phyloP scores from a whole-genome alignment of 176 grass and related monocot species.

The Aegilops tauschii region DNA sequence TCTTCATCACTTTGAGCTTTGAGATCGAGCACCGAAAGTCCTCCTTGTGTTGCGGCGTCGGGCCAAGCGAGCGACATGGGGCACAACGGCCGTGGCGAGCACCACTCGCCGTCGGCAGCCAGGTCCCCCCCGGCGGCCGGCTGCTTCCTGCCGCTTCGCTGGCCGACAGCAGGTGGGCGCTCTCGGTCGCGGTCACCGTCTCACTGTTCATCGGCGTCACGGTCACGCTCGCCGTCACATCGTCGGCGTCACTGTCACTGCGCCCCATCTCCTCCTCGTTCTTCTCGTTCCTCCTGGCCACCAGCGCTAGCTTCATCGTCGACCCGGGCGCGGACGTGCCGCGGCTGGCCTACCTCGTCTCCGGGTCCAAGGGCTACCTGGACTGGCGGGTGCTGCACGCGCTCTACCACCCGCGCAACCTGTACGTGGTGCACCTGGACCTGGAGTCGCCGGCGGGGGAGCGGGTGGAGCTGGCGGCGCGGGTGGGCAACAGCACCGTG shows the following conservation, averaged over 20 bases:
- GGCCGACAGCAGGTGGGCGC: too few relatives aligned
- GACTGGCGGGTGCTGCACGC: conserved; percentile 32
- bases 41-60: background rate
- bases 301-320: background rate
- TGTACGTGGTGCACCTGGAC: conserved; percentile 49
- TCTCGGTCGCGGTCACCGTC: conserved; percentile 7
- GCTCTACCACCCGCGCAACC: conserved; percentile 48
- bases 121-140: background rate
- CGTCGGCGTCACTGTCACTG: conserved; percentile 6
- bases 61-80: background rate
- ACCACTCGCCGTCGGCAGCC: conserved; percentile 16
- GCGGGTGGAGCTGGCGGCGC: conserved; percentile 28
- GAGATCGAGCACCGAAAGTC: too few relatives aligned
- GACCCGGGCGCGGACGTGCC: conserved; percentile 29
- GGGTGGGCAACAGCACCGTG: conserved; percentile 2
- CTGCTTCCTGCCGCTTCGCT: too few relatives aligned
- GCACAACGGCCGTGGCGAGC: background rate
- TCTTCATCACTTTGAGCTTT: too few relatives aligned
- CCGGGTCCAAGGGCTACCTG: conserved; percentile 42
- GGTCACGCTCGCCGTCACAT: conserved; percentile 24
- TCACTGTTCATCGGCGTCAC: conserved; percentile 43
- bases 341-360: conserved; percentile 51
- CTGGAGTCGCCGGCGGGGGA: conserved; percentile 34
- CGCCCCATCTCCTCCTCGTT: conserved; percentile 26
- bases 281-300: conserved; percentile 25